Evolutionary conservation across 1,284 basidiomycete genomes (phyloP).

Genomic region (Vanrija sp.): DNA sequence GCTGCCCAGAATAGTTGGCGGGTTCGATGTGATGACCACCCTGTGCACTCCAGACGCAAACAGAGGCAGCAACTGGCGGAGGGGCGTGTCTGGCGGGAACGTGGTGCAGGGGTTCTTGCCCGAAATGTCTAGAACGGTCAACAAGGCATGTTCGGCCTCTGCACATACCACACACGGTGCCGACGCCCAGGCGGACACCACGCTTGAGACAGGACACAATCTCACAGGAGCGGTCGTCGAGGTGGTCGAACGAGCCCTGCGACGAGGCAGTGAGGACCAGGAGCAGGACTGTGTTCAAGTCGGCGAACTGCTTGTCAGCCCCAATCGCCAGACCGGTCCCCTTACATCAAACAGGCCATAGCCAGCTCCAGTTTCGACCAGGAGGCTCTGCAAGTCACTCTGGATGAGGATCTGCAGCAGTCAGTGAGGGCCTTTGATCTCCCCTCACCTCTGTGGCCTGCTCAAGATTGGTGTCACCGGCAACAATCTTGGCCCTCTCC

Average conservation of each 20-base stretch:
- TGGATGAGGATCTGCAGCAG: conserved; percentile 22
- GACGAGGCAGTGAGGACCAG: conserved; percentile 30
- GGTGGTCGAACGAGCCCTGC: neutral
- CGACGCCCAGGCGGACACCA: conserved; percentile 23
- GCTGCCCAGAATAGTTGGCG: conserved; percentile 24
- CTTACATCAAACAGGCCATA: conserved; percentile 40
- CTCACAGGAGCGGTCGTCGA: conserved; percentile 20
- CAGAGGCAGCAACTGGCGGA: conserved; percentile 28
- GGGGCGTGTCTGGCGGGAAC: conserved; percentile 17
- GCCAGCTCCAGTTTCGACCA: conserved; percentile 20
- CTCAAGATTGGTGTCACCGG: conserved; percentile 27
- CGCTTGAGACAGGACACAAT: conserved; percentile 16
- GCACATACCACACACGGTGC: conserved; percentile 29
- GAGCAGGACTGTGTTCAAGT: conserved; percentile 37
- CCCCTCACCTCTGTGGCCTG: conserved; percentile 34
- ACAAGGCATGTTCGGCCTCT: neutral
- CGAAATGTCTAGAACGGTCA: conserved; percentile 28
- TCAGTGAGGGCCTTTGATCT: neutral
- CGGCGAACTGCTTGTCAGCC: conserved; percentile 28
- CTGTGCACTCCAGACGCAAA: conserved; percentile 38
- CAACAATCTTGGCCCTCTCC: neutral
- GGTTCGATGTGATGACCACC: conserved; percentile 20
- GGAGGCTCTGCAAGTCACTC: conserved; percentile 16
- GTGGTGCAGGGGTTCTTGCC: conserved; percentile 34
- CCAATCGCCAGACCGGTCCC: neutral